A percentile compares a stretch with the other conserved stretches of the same genome.
These are phyloP conservation scores for Gnomoniopsis smithogilvyi DNA, from an alignment of 2,329 filamentous ascomycete species.

Conservation along the genomic window DNA sequence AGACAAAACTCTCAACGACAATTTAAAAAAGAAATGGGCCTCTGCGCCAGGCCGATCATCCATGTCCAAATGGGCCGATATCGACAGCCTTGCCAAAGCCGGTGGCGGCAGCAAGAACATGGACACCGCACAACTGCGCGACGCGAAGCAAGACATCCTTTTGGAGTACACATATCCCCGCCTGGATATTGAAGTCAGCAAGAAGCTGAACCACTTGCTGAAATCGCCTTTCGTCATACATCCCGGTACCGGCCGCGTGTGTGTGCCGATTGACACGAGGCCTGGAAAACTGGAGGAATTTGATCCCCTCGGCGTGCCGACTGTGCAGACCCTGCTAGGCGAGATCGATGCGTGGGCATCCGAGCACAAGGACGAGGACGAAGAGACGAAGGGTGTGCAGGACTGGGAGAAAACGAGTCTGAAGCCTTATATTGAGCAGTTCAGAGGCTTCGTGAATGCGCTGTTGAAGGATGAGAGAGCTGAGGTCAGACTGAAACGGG, in stretches of 20 bases:
- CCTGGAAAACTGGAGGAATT: constrained; percentile 66
- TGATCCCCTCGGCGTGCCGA: constrained; percentile 85
- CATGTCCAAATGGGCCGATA: constrained; percentile 87
- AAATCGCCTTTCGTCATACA: constrained; percentile 97
- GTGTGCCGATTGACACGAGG: constrained; percentile 84
- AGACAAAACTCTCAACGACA: constrained; percentile 71
- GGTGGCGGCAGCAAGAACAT: constrained; percentile 66
- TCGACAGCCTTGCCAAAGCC: constrained; percentile 78
- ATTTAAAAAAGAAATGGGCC: constrained; percentile 87
- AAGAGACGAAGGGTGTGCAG: constrained; percentile 44
- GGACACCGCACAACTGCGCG: constrained; percentile 70
- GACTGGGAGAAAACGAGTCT: constrained; percentile 98
- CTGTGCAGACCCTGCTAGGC: constrained; percentile 72
- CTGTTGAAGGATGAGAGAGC: constrained; percentile 72
- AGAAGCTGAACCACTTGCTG: constrained; percentile 96
- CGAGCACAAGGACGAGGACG: constrained; percentile 39
- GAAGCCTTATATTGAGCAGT: constrained; percentile 88
- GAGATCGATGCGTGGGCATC: constrained; percentile 83
- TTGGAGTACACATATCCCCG: constrained; percentile 97
- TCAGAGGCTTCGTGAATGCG: constrained; percentile 74
- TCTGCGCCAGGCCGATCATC: constrained; percentile 75
- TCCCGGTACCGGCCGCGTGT: constrained; percentile 88
- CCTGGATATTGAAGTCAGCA: constrained; percentile 94
- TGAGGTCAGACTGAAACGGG: constrained; percentile 52
- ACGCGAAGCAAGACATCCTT: constrained; percentile 93